Evolutionary conservation across 208 protist species (phyloP).

Genomic region (Acanthamoeba polyphaga): DNA sequence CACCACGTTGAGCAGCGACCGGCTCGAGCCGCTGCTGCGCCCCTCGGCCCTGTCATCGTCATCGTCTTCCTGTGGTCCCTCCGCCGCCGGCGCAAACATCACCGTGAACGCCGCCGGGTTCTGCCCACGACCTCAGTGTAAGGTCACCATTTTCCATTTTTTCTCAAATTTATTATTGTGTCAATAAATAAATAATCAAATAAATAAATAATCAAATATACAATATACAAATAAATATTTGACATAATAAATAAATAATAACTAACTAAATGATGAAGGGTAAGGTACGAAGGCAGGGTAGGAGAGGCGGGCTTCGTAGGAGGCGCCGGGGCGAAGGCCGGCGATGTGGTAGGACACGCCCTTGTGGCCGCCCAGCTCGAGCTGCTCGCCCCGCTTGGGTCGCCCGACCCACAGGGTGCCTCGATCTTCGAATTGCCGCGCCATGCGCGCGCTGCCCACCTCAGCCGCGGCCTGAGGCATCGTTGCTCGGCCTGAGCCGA

Average conservation of each 20-base stretch:
- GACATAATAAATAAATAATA: too few species aligned
- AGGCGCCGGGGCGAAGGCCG: background rate
- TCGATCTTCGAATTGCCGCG: background rate
- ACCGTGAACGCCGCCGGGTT: background rate
- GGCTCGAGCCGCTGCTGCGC: background rate
- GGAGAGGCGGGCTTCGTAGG: background rate
- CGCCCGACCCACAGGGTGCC: background rate
- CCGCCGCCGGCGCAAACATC: background rate
- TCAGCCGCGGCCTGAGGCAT: too few species aligned
- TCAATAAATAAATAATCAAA: too few species aligned
- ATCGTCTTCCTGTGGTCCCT: background rate
- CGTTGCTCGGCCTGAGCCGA: too few species aligned
- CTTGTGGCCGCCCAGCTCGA: background rate
- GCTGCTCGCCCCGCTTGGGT: background rate
- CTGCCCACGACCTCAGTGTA: background rate
- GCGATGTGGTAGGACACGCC: background rate
- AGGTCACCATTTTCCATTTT: too few species aligned
- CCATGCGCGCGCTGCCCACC: too few species aligned
- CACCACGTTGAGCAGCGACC: constrained; percentile 1
- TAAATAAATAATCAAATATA: too few species aligned
- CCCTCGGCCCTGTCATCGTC: background rate
- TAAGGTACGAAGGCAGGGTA: background rate
- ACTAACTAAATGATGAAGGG: background rate
- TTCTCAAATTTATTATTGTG: too few species aligned
- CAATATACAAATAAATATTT: too few species aligned